Evolutionary conservation across 306 rosid species (phyloP), one percentile per base, ranked within the genome.

Genomic region (Cicer cuneatum): DNA sequence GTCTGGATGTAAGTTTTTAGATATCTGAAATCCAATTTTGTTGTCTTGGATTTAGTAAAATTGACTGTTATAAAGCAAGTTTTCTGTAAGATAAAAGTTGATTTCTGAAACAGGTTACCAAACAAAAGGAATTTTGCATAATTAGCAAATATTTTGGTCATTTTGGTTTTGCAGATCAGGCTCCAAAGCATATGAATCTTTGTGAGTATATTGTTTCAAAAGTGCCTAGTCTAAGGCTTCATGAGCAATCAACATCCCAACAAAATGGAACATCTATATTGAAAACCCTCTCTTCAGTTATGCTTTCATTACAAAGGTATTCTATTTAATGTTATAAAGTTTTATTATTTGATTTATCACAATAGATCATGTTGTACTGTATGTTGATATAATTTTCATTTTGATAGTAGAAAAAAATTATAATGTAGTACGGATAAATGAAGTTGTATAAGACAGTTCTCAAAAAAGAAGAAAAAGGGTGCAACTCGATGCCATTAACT

Each of bases 301-400:
- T 90, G 97, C 65, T 85, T 82, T 81, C 87, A 53, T 75, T 92
- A 74, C 97, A 90, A 83, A 87, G 97, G 97, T 92, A 82, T 78
- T 79, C 74, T 42, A 18, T 52, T 57, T 66, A 59, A 53, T 61
- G 43, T 67, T 75, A 40, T 33, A 19, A 39, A 21, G 45, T 69
- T 56, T 66, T 39, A 54, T 76, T 63, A 13, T 67, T 58, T 72
- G 59, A 24, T 72, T 76, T 58, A 12, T 52, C 33, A 13, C 10
- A 16, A 10, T 46, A 60, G 8, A 24, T 38, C 7, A 53, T 19
- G 7, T 40, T 66, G 69, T 19, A n/a, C 51, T 49, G 18, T 9
- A 21, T 73, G 54, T 15, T 41, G 42, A 9, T 69, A 56, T 33
- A 18, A 48, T 51, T 18, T 59, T 78, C 49, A 18, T 18, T 38